Base-by-base conservation (phyloP, 2,329 filamentous ascomycete species). In the Aspergillus melleus region DNA sequence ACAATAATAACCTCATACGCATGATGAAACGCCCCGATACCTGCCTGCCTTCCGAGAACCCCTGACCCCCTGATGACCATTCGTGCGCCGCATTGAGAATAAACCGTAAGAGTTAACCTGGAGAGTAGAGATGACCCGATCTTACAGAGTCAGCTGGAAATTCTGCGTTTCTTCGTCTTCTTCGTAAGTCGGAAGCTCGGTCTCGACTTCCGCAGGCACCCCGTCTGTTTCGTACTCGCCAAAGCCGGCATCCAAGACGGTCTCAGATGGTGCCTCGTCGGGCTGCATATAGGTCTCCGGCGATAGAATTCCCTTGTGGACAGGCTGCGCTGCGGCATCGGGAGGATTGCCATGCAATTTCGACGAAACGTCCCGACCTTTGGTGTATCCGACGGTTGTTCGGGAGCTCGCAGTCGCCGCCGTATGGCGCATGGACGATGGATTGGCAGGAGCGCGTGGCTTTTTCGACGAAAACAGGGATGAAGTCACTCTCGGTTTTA, bases 311-410 rank as follows among this genome's bases (percentile, higher is more conserved):
- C 66, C 66, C 46, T 71, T 70, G 11, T 69, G 58, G 6, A 62
- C 63, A 16, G 68, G 56, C 55, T 61, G 60, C 54, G 70, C 66
- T 12, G 71, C 66, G 16, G 65, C 49, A 20, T 66, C 62, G 6
- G 66, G 55, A 30, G 63, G 47, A 32, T 70, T 69, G 49, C 72
- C 70, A 29, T 70, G 65, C 22, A 74, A 63, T 29, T 66, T 68
- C 36, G 69, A 69, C 14, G 73, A 73, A 52, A 75, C 66, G 19
- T 67, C 71, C 36, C 91, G 86, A 36, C 93, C 92, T 73, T 90
- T 91, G 58, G 86, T 90, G 72, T 96, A 96, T 16, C 93, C 93
- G 47, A 96, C 83, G 0, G 92, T 96, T 57, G 87, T 93, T 63
- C 88, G 86, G 1, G 92, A 96, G 6, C 87, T 87, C 6, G 85